Evolutionary conservation across 176 grass and related monocot genomes (phyloP).

Genomic region (Chloris gayana): DNA sequence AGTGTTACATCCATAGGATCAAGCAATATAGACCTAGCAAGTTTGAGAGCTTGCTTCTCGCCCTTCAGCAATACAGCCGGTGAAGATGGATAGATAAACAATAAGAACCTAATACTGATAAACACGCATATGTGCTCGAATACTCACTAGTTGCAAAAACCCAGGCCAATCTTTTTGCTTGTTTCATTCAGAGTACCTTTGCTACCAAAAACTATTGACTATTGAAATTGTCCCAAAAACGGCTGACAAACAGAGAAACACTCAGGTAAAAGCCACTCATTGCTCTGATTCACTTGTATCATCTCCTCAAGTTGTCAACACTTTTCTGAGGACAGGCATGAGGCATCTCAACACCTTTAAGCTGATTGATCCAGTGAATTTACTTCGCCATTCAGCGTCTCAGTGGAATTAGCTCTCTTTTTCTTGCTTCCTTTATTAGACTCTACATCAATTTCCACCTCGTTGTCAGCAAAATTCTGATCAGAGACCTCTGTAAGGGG

Average conservation of each 20-base stretch:
- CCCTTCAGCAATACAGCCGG: slow-evolving; percentile 4
- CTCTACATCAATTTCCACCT: slow-evolving; percentile 50
- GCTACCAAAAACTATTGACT: slow-evolving; percentile 9
- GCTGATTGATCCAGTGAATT: slow-evolving; percentile 19
- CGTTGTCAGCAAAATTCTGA: slow-evolving; percentile 84
- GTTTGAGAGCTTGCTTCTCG: slow-evolving; percentile 15
- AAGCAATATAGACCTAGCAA: slow-evolving; percentile 22
- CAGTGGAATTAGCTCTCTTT: slow-evolving; percentile 42
- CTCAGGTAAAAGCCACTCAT: background rate
- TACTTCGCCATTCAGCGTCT: slow-evolving; percentile 51
- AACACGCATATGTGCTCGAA: slow-evolving; percentile 15
- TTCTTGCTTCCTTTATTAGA: slow-evolving; percentile 51
- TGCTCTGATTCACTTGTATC: background rate
- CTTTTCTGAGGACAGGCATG: slow-evolving; percentile 2
- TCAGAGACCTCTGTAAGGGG: slow-evolving; percentile 73
- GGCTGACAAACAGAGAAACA: background rate
- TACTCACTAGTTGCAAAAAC: background rate
- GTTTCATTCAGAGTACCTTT: slow-evolving; percentile 29
- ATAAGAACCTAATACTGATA: background rate
- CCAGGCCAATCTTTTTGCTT: background rate
- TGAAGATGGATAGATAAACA: background rate
- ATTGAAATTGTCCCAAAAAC: background rate
- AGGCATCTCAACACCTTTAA: background rate
- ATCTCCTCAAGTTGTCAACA: background rate
- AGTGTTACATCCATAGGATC: background rate